Evolutionary conservation across 2,329 filamentous ascomycete genomes (phyloP).

Genomic region (Pseudogymnoascus sp.): DNA sequence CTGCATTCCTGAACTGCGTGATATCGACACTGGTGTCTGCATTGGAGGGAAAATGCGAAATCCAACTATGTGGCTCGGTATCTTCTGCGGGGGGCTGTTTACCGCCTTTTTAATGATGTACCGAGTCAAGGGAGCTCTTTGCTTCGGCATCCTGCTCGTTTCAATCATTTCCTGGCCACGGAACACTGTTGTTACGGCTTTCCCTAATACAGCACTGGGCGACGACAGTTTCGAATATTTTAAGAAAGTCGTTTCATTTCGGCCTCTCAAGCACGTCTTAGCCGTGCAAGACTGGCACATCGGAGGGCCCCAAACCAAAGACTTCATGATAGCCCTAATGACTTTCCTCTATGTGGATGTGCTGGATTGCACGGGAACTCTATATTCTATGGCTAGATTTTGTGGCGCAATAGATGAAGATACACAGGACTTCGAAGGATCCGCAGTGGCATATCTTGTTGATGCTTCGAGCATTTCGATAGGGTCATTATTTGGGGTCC

Average conservation of each 20-base stretch:
- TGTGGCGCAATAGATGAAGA: conserved; percentile 69
- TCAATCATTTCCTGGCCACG: conserved; percentile 86
- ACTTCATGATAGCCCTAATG: conserved; percentile 76
- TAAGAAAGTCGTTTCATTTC: conserved; percentile 77
- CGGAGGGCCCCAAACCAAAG: conserved; percentile 45
- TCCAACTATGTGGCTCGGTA: conserved; percentile 78
- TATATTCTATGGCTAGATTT: conserved; percentile 86
- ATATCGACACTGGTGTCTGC: conserved; percentile 46
- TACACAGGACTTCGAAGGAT: conserved; percentile 82
- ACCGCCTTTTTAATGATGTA: conserved; percentile 78
- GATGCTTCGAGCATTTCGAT: conserved; percentile 75
- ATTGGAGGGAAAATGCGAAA: conserved; percentile 67
- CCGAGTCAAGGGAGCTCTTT: conserved; percentile 78
- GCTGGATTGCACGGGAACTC: conserved; percentile 73
- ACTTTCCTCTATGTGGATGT: conserved; percentile 90
- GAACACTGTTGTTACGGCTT: conserved; percentile 66
- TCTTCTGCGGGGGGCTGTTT: conserved; percentile 75
- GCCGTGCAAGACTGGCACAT: conserved; percentile 64
- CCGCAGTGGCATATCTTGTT: conserved; percentile 72
- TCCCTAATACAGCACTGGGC: conserved; percentile 62
- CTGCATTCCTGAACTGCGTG: conserved; percentile 17
- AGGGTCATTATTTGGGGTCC: conserved; percentile 65
- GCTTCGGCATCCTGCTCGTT: conserved; percentile 72
- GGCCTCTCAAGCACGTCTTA: conserved; percentile 61
- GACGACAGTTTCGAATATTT: conserved; percentile 74